Percentiles rank a stretch among this genome's conserved stretches.
phyloP scores from a whole-genome alignment of 164 flowering plant genomes.

The Cinnamomum chago region DNA sequence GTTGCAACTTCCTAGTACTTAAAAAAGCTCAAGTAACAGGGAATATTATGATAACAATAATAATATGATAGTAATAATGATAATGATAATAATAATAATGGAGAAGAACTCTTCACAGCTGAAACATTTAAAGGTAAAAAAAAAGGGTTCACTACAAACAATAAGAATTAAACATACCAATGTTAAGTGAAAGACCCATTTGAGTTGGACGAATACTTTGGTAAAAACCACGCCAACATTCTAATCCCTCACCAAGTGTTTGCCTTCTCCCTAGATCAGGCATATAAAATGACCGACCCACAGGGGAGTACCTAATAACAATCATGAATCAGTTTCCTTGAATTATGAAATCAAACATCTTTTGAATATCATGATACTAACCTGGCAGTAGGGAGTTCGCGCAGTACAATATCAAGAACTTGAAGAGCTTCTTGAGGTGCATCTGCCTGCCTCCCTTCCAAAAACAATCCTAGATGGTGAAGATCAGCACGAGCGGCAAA shows the following conservation, averaged over 20 bases:
- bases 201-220: conserved; percentile 98
- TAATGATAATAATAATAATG: too few species aligned
- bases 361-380: conserved; percentile 11
- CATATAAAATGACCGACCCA: conserved; percentile 85
- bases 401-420: conserved; percentile 91
- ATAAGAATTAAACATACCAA: conserved; percentile 43
- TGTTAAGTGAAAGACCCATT: conserved; percentile 93
- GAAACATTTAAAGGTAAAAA: too few species aligned
- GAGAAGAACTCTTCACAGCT: too few species aligned
- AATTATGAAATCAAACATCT: neutral
- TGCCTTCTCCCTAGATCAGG: conserved; percentile 77
- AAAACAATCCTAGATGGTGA: conserved; percentile 76
- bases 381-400: conserved; percentile 80
- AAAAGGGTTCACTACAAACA: too few species aligned
- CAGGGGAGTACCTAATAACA: conserved; percentile 61
- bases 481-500: conserved; percentile 91
- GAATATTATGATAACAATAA: too few species aligned
- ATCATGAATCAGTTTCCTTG: neutral
- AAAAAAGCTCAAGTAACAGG: too few species aligned
- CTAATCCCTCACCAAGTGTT: conserved; percentile 85
- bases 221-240: conserved; percentile 95
- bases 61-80: too few species aligned
- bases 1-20: too few species aligned
- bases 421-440: conserved; percentile 99
- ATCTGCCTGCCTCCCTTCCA: conserved; percentile 86